Evolutionary conservation across 2,329 filamentous ascomycete species (phyloP).

Genomic region (Colletotrichum agaves): DNA sequence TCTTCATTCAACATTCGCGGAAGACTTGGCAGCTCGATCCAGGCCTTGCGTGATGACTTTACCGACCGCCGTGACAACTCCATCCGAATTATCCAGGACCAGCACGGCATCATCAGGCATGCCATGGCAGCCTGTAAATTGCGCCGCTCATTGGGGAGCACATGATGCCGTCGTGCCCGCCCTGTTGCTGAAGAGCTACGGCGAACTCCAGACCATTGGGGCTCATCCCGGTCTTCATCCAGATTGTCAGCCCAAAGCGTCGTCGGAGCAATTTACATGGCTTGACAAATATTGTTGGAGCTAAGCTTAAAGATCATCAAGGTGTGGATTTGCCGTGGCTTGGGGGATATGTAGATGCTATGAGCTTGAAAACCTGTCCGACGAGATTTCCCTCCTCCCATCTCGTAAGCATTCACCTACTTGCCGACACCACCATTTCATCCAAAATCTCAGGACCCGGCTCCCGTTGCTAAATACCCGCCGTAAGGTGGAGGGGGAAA

Average conservation of each 20-base stretch:
- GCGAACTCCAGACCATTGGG: constrained; percentile 22
- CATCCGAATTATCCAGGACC: constrained; percentile 29
- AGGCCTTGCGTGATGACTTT: constrained; percentile 21
- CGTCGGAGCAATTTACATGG: constrained; percentile 8
- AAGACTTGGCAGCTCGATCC: constrained; percentile 28
- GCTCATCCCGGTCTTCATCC: constrained; percentile 2
- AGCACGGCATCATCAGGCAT: constrained; percentile 30
- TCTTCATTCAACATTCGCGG: constrained; percentile 30
- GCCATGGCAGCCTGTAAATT: constrained; percentile 25
- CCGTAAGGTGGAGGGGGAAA: too few species aligned
- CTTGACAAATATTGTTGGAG: background rate
- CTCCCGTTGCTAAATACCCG: too few species aligned
- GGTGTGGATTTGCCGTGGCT: constrained; percentile 25
- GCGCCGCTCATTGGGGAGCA: constrained; percentile 34
- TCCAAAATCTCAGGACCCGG: too few species aligned
- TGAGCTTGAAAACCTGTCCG: background rate
- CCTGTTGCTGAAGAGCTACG: constrained; percentile 27
- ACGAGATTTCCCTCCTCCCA: too few species aligned
- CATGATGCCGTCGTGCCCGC: constrained; percentile 17
- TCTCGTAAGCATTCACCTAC: too few species aligned
- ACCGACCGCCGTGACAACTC: constrained; percentile 6
- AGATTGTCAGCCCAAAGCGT: constrained; percentile 20
- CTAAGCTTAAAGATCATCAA: constrained; percentile 21
- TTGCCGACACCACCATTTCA: too few species aligned
- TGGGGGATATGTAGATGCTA: constrained; percentile 8